Evolutionary conservation across 139 green algal species (phyloP).

Genomic region (Chloropicon primus): DNA sequence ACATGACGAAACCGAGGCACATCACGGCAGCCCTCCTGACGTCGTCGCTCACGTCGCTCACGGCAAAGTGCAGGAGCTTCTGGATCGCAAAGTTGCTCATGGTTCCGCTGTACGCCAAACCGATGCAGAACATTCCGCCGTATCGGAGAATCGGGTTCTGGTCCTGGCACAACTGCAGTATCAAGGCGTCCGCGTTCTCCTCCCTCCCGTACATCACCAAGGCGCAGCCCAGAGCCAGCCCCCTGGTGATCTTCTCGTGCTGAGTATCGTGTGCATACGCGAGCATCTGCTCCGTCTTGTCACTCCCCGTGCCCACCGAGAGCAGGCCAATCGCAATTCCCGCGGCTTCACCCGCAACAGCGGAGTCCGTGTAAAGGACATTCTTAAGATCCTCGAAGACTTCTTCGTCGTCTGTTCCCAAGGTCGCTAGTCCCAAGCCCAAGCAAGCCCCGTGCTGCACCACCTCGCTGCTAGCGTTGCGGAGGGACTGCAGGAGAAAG

Average conservation of each 20-base stretch:
- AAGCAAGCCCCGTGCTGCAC: slow-evolving; percentile 94
- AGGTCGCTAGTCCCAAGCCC: slow-evolving; percentile 76
- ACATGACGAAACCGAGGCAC: slow-evolving; percentile 89
- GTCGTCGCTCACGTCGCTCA: slow-evolving; percentile 87
- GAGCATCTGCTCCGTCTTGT: slow-evolving; percentile 73
- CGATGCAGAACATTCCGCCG: slow-evolving; percentile 83
- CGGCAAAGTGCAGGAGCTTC: slow-evolving; percentile 91
- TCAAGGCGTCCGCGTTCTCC: slow-evolving; percentile 78
- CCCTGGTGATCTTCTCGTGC: slow-evolving; percentile 87
- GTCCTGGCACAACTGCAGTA: slow-evolving; percentile 73
- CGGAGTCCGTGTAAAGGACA: slow-evolving; percentile 76
- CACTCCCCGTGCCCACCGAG: slow-evolving; percentile 37
- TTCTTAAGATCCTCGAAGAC: slow-evolving; percentile 91
- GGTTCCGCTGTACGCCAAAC: slow-evolving; percentile 88
- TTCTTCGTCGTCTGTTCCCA: slow-evolving; percentile 73
- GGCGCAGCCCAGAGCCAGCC: slow-evolving; percentile 69
- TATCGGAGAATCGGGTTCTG: slow-evolving; percentile 82
- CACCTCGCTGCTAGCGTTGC: slow-evolving; percentile 64
- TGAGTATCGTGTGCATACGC: slow-evolving; percentile 94
- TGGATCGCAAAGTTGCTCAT: slow-evolving; percentile 88
- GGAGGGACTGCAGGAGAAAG: slow-evolving; percentile 77
- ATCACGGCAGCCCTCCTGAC: slow-evolving; percentile 80
- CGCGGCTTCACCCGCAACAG: slow-evolving; percentile 61
- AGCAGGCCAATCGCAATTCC: slow-evolving; percentile 88
- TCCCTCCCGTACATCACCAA: slow-evolving; percentile 84